These are phyloP conservation scores for Microascus cirrosus DNA, from an alignment of 2,329 filamentous ascomycete genomes.

Conservation along the genomic window DNA sequence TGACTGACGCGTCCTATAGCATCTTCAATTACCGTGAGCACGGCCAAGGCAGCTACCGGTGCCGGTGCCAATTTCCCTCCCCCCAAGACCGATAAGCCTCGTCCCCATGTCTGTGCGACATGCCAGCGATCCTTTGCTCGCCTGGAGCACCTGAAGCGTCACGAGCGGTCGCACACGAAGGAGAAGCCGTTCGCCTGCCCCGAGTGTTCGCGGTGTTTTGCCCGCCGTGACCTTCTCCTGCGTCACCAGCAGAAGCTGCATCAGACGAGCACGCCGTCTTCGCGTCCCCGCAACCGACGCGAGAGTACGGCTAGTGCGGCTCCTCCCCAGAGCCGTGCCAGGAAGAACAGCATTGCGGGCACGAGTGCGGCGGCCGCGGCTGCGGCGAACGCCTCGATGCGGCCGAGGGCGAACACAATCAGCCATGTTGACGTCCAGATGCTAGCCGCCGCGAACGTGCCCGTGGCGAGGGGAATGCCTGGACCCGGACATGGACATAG, in stretches of 20 bases:
- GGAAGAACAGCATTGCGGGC: conserved; percentile 83
- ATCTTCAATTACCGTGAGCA: conserved; percentile 41
- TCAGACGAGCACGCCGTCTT: conserved; percentile 79
- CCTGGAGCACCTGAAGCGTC: conserved; percentile 90
- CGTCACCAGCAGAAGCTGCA: conserved; percentile 98
- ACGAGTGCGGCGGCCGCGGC: conserved; percentile 33
- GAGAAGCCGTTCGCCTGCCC: conserved; percentile 98
- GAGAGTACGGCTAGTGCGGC: conserved; percentile 74
- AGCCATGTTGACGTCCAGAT: conserved; percentile 86
- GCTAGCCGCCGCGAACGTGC: conserved; percentile 48
- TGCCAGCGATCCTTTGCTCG: conserved; percentile 89
- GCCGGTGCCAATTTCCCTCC: conserved; percentile 50
- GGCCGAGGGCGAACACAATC: conserved; percentile 90
- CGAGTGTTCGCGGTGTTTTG: conserved; percentile 90
- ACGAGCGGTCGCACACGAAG: conserved; percentile 96
- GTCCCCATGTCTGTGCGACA: conserved; percentile 86
- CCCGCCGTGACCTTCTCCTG: conserved; percentile 79
- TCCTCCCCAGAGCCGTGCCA: conserved; percentile 59
- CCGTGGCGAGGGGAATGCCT: conserved; percentile 35
- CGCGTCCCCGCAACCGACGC: conserved; percentile 74
- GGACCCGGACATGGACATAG: conserved; percentile 55
- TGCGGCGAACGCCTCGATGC: conserved; percentile 46
- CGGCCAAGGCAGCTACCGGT: conserved; percentile 20
- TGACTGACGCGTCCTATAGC: conserved; percentile 7
- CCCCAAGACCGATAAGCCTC: conserved; percentile 93